Percentiles rank a stretch among this genome's conserved stretches.
Conservation (phyloP, 305 asterid species). For the Vinca major region DNA sequence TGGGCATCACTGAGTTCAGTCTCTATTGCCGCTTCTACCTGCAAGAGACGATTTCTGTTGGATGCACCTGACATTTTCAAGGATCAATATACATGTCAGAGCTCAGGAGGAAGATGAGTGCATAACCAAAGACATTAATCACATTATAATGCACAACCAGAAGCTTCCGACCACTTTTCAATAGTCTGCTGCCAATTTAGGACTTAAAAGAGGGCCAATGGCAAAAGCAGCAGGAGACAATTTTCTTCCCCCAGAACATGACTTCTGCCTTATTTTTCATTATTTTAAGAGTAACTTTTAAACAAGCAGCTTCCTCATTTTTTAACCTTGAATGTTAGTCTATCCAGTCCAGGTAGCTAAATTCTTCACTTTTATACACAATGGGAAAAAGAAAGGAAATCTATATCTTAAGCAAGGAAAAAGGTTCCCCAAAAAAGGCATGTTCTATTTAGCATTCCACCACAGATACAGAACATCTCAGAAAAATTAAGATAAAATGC, state of each 20-base stretch:
- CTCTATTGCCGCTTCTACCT: constrained; percentile 55
- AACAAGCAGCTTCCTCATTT: not conserved
- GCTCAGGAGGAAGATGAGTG: not conserved
- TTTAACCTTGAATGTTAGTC: not conserved
- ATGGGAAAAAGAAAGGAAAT: not conserved
- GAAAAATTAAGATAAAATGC: not conserved
- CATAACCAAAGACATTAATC: not conserved
- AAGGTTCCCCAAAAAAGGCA: not conserved
- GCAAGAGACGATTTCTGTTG: constrained; percentile 43
- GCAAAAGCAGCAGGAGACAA: not conserved
- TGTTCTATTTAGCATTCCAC: not conserved
- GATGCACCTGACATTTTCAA: constrained; percentile 42
- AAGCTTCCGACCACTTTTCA: not conserved
- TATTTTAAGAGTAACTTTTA: not conserved
- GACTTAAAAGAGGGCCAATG: not conserved
- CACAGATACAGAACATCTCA: not conserved
- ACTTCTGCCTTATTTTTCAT: not conserved
- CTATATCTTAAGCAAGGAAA: no score
- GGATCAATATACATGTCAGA: constrained; percentile 3
- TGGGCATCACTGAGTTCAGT: constrained; percentile 54
- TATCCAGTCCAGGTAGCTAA: not conserved
- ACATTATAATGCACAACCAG: not conserved
- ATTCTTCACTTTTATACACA: not conserved
- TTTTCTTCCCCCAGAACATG: not conserved
- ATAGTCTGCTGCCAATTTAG: not conserved